A percentile compares a stretch with the other conserved stretches of the same genome.
phyloP scores from a whole-genome alignment of 352 stramenopile genomes.

The Pythium periplocum region DNA sequence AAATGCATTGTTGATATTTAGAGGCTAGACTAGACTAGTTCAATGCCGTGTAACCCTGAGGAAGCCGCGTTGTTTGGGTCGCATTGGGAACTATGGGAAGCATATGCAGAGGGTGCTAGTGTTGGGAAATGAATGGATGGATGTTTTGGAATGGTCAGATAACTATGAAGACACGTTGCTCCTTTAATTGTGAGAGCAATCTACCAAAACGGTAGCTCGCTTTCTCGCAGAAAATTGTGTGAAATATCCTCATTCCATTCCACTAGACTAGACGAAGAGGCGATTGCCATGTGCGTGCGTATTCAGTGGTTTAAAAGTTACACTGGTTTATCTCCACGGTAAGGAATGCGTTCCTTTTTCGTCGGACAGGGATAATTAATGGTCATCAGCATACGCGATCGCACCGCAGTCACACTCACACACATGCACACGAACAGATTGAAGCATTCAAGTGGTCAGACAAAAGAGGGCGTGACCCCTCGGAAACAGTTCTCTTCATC shows the following conservation, averaged over 20 bases:
- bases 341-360: constrained; percentile 72
- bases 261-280: neutral
- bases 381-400: constrained; percentile 70
- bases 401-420: constrained; percentile 11
- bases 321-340: constrained; percentile 83
- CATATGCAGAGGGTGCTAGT: no score
- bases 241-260: constrained; percentile 69
- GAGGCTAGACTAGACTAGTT: no score
- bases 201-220: constrained; percentile 63
- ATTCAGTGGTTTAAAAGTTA: constrained; percentile 86
- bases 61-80: no score
- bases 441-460: constrained; percentile 55
- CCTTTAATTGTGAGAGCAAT: constrained; percentile 71
- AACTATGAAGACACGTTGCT: constrained; percentile 87
- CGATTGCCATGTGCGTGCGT: constrained; percentile 18
- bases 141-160: constrained; percentile 55
- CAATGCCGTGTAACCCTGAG: no score
- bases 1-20: no score
- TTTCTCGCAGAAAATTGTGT: constrained; percentile 57
- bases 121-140: neutral
- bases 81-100: no score
- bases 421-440: constrained; percentile 1
- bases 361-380: constrained; percentile 88
- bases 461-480: constrained; percentile 86
- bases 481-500: constrained; percentile 88